Conservation (phyloP, 1,284 basidiomycete species). For the Melanopsichium pennsylvanicum region DNA sequence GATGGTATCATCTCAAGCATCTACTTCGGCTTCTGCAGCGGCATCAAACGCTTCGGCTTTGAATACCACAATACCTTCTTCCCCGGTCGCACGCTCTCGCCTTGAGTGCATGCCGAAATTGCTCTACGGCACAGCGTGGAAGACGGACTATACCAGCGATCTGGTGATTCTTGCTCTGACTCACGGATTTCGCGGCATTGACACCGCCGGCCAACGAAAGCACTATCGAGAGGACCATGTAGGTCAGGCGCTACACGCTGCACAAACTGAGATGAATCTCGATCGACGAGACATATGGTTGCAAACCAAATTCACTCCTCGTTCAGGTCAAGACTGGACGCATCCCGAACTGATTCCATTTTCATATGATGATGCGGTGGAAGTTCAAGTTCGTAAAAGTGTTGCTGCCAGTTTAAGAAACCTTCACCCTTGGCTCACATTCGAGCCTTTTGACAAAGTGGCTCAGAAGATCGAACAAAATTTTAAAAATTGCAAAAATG, state of each 20-base stretch:
- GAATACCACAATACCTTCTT: neutral
- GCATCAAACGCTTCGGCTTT: neutral
- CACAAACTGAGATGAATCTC: slow-evolving; percentile 36
- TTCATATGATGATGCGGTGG: slow-evolving; percentile 31
- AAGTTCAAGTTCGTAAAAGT: slow-evolving; percentile 48
- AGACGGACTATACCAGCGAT: slow-evolving; percentile 47
- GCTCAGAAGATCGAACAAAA: slow-evolving; percentile 13
- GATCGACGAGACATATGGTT: slow-evolving; percentile 52
- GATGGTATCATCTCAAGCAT: slow-evolving; percentile 20
- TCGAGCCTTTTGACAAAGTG: slow-evolving; percentile 21
- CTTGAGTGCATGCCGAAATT: slow-evolving; percentile 42
- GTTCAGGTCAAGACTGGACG: slow-evolving; percentile 54
- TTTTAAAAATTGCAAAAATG: neutral
- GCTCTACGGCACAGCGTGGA: slow-evolving; percentile 65
- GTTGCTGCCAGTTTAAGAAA: slow-evolving; percentile 41
- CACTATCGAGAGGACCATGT: slow-evolving; percentile 64
- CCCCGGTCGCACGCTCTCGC: slow-evolving; percentile 13
- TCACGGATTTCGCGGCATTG: slow-evolving; percentile 60
- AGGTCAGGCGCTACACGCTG: slow-evolving; percentile 47
- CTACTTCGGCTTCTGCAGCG: slow-evolving; percentile 2
- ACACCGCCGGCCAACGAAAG: slow-evolving; percentile 61
- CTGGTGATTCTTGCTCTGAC: slow-evolving; percentile 55
- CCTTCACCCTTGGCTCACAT: slow-evolving; percentile 46
- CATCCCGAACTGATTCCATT: slow-evolving; percentile 47
- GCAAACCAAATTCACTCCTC: slow-evolving; percentile 62